phyloP scores from a whole-genome alignment of 495 filamentous ascomycete genomes.

The Penicillium simplicissimum region DNA sequence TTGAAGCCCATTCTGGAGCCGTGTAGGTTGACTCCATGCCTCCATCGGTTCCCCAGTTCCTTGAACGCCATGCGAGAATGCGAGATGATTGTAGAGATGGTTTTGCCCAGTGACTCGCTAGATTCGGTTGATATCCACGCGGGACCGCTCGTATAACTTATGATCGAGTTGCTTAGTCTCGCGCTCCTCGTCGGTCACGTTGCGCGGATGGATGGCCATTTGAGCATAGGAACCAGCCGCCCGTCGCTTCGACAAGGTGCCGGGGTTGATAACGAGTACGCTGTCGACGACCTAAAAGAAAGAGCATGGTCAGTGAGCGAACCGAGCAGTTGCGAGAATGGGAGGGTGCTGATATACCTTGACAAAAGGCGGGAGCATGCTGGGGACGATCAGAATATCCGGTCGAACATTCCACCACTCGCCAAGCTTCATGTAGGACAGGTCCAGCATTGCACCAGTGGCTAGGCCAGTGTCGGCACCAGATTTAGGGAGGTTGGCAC shows the following conservation, averaged over 20 bases:
- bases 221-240: constrained; percentile 80
- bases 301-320: constrained; percentile 7
- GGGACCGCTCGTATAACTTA: constrained; percentile 75
- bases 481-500: constrained; percentile 64
- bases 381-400: constrained; percentile 84
- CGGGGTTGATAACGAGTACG: constrained; percentile 85
- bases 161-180: constrained; percentile 63
- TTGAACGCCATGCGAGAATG: constrained; percentile 28
- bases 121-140: constrained; percentile 82
- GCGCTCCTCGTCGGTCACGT: constrained; percentile 58
- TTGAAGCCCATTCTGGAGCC: background rate
- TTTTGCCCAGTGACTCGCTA: constrained; percentile 32
- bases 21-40: background rate
- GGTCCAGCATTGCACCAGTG: constrained; percentile 75
- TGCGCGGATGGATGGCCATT: constrained; percentile 67
- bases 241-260: constrained; percentile 77
- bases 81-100: constrained; percentile 28
- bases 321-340: background rate
- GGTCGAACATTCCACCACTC: constrained; percentile 85
- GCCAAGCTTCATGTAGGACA: constrained; percentile 83
- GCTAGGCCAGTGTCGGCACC: constrained; percentile 56
- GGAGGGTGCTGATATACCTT: constrained; percentile 58
- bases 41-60: constrained; percentile 3
- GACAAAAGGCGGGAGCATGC: constrained; percentile 78
- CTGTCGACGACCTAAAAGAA: constrained; percentile 71